Percentiles rank a stretch among this genome's conserved stretches.
These are phyloP conservation scores for Fagopyrum tataricum DNA, from an alignment of 148 eudicot species.

Conservation along the genomic window DNA sequence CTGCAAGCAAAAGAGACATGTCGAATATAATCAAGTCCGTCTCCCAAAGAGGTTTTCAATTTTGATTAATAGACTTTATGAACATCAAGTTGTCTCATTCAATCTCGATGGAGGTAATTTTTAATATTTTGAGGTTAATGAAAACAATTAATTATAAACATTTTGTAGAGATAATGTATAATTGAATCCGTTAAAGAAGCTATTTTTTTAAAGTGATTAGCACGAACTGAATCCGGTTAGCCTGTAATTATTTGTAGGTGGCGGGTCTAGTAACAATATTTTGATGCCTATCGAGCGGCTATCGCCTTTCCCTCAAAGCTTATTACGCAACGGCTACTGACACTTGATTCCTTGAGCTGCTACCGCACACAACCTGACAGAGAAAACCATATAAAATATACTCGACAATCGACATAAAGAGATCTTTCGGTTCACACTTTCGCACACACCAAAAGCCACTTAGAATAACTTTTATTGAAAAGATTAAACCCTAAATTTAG, in stretches of 20 bases:
- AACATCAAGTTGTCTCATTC: not conserved
- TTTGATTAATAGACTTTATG: not conserved
- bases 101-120: too few relatives aligned
- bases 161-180: not conserved
- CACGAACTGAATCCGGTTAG: not conserved
- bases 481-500: too few relatives aligned
- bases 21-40: too few relatives aligned
- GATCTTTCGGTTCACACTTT: not conserved
- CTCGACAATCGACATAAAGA: not conserved
- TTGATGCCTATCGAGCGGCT: not conserved
- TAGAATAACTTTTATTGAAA: too few relatives aligned
- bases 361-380: not conserved
- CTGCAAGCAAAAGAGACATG: too few relatives aligned
- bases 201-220: too few relatives aligned
- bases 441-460: too few relatives aligned
- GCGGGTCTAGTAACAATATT: not conserved
- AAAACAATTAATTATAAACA: too few relatives aligned
- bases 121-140: too few relatives aligned
- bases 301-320: too few relatives aligned
- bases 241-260: not conserved
- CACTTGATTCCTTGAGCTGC: not conserved
- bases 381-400: not conserved
- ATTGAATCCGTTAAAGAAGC: too few relatives aligned
- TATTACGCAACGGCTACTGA: conserved; percentile 4
- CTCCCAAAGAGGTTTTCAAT: too few relatives aligned